Evolutionary conservation across 192 early-diverging fungal species (phyloP).

Genomic region (Dispira simplex): DNA sequence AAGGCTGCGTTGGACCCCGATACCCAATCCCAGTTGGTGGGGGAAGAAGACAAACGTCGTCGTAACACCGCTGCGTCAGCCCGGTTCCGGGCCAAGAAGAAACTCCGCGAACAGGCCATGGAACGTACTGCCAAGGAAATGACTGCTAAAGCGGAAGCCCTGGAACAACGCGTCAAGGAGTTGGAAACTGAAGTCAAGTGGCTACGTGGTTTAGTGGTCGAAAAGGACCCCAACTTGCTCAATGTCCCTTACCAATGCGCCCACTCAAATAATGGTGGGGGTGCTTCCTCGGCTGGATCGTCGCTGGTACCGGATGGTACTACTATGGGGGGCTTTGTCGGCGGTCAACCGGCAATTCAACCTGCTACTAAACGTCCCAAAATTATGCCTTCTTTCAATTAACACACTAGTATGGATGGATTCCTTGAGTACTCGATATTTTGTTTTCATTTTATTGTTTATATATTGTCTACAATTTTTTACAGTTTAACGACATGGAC

Average conservation of each 20-base stretch:
- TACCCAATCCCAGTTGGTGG: constrained; percentile 16
- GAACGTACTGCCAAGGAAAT: constrained; percentile 67
- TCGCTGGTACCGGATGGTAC: no score
- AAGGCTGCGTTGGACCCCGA: neutral
- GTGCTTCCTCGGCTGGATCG: no score
- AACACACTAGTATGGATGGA: no score
- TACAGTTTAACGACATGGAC: no score
- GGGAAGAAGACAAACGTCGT: constrained; percentile 75
- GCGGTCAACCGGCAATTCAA: no score
- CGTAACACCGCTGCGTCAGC: constrained; percentile 93
- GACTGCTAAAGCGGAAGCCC: constrained; percentile 43
- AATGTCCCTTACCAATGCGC: neutral
- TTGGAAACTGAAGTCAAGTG: constrained; percentile 85
- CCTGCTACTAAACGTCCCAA: no score
- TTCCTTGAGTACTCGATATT: no score
- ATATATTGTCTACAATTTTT: no score
- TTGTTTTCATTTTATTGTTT: no score
- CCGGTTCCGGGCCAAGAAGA: constrained; percentile 91
- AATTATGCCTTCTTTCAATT: no score
- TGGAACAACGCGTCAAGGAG: constrained; percentile 65
- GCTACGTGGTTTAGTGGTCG: constrained; percentile 71
- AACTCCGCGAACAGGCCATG: constrained; percentile 75
- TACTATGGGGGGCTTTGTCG: no score
- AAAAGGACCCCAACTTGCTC: constrained; percentile 41
- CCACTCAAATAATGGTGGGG: no score